Percentiles rank a stretch among this genome's conserved stretches.
These are phyloP conservation scores for Medicago ruthenica DNA, from an alignment of 306 rosid species.

Conservation along the genomic window DNA sequence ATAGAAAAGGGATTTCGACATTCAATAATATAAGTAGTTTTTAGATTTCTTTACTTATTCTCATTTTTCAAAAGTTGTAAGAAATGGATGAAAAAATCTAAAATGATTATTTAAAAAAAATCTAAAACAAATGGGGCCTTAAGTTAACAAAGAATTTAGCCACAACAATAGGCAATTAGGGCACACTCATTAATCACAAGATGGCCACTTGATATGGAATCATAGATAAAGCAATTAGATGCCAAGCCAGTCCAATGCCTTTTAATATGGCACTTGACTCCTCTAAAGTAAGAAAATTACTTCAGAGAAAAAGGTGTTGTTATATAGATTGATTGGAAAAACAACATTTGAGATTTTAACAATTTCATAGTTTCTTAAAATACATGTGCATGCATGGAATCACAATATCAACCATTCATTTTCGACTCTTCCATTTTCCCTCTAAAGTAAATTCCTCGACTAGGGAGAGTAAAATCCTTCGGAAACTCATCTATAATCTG, in stretches of 20 bases:
- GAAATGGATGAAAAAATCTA: no score
- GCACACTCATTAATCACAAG: slow-evolving; percentile 28
- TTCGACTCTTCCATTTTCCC: not conserved
- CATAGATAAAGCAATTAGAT: slow-evolving; percentile 8
- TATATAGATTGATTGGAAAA: not conserved
- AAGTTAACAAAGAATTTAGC: slow-evolving; percentile 24
- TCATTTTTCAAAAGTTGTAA: no score
- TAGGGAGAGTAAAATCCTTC: not conserved
- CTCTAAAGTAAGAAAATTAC: not conserved
- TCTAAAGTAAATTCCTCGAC: not conserved
- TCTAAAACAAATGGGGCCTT: no score
- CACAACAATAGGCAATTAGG: slow-evolving; percentile 13
- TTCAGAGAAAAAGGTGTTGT: not conserved
- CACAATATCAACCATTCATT: not conserved
- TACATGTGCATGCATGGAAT: not conserved
- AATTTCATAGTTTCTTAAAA: not conserved
- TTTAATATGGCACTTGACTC: not conserved
- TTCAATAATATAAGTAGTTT: no score
- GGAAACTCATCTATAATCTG: not conserved
- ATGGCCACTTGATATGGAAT: not conserved
- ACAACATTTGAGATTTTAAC: not conserved
- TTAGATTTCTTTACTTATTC: no score
- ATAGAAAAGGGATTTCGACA: no score
- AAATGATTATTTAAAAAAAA: no score
- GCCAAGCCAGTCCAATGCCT: not conserved